Percentiles rank a stretch among this genome's conserved stretches.
These are phyloP conservation scores for Claviceps digitariae DNA, from an alignment of 2,329 filamentous ascomycete species.

Conservation along the genomic window DNA sequence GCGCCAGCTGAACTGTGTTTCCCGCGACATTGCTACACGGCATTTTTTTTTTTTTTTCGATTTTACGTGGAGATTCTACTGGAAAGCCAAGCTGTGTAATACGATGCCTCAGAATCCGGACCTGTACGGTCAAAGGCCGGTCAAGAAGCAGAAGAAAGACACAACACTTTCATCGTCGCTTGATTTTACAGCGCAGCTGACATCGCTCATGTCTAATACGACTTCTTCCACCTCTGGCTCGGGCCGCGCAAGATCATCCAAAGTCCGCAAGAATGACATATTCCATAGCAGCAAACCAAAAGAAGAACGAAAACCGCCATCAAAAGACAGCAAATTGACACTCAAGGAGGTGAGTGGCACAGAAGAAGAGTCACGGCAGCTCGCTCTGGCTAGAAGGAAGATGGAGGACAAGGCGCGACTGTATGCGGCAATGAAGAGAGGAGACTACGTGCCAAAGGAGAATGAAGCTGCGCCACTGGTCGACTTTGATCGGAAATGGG, in stretches of 20 bases:
- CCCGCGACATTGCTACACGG: not conserved
- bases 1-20: not conserved
- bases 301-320: slow-evolving; percentile 18
- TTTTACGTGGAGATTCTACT: not conserved
- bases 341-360: slow-evolving; percentile 40
- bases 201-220: slow-evolving; percentile 56
- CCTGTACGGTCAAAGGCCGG: slow-evolving; percentile 63
- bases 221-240: slow-evolving; percentile 28
- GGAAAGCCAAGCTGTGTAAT: not conserved
- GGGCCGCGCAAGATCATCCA: slow-evolving; percentile 32
- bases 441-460: slow-evolving; percentile 61
- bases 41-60: not conserved
- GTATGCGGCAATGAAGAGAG: slow-evolving; percentile 81
- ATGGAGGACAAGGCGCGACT: slow-evolving; percentile 84
- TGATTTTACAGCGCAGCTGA: slow-evolving; percentile 79
- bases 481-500: slow-evolving; percentile 96
- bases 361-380: slow-evolving; percentile 51
- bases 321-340: slow-evolving; percentile 37
- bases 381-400: slow-evolving; percentile 58
- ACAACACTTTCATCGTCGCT: slow-evolving; percentile 60
- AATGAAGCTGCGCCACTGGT: slow-evolving; percentile 57
- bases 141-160: slow-evolving; percentile 56
- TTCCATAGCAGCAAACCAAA: slow-evolving; percentile 19
- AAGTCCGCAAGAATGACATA: slow-evolving; percentile 34
- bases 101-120: slow-evolving; percentile 50